Conservation (phyloP, 2,329 filamentous ascomycete genomes). For the Arthrinium phaeospermum region DNA sequence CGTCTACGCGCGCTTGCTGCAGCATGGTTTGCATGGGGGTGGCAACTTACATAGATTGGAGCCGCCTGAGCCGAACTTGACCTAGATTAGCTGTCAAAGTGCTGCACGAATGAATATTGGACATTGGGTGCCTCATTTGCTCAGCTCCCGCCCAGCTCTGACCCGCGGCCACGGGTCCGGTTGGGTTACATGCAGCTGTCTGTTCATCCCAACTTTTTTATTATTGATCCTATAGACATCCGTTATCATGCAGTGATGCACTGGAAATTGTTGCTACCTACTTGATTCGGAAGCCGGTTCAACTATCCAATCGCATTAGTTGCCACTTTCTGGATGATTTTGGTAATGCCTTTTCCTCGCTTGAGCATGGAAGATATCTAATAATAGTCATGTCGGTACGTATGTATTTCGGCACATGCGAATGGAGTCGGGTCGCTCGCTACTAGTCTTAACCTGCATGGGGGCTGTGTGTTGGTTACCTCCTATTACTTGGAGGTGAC, state of each 20-base stretch:
- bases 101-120: background rate
- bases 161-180: background rate
- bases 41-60: background rate
- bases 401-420: background rate
- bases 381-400: background rate
- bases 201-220: background rate
- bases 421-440: background rate
- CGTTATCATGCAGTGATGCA: background rate
- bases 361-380: background rate
- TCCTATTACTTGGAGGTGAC: background rate
- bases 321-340: too few species aligned
- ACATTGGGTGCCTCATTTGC: conserved; percentile 6
- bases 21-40: conserved; percentile 8
- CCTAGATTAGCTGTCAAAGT: background rate
- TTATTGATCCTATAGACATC: background rate
- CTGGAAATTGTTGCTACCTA: background rate
- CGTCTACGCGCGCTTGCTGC: conserved; percentile 13
- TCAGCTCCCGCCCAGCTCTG: background rate
- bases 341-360: background rate
- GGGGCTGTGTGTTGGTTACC: conserved; percentile 16
- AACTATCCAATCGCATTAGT: too few species aligned
- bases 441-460: background rate
- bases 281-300: background rate
- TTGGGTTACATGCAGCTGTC: background rate
- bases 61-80: conserved; percentile 1